A percentile compares a stretch with the other conserved stretches of the same genome.
Conservation (phyloP, 2,329 filamentous ascomycete genomes). For the Aspergillus sp. region DNA sequence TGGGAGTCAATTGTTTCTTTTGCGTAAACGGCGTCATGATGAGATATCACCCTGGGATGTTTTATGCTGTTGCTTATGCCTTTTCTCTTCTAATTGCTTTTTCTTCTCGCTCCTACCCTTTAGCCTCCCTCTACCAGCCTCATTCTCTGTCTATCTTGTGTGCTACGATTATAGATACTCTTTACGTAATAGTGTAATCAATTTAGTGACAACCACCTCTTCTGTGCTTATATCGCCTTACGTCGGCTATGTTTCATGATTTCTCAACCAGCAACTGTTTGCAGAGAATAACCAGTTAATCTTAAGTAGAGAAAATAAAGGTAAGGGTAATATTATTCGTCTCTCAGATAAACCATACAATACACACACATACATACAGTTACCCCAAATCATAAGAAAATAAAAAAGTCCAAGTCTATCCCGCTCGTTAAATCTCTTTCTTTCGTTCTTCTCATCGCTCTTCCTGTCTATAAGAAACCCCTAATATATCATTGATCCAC, state of each 20-base stretch:
- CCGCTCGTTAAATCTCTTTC: not conserved
- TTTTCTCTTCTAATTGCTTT: constrained; percentile 2
- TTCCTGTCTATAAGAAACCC: not conserved
- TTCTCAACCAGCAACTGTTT: no score
- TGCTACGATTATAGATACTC: constrained; percentile 1
- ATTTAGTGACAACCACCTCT: not conserved
- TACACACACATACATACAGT: no score
- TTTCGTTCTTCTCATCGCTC: not conserved
- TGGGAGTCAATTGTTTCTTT: not conserved
- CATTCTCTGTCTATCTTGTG: not conserved
- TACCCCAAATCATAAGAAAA: no score
- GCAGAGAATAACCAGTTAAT: no score
- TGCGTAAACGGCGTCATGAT: not conserved
- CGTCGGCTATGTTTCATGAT: no score
- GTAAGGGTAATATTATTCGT: no score
- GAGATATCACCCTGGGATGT: not conserved
- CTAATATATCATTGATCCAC: no score
- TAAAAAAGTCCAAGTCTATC: not conserved
- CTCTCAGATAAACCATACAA: no score
- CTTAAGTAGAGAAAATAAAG: no score
- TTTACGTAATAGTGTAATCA: constrained; percentile 2
- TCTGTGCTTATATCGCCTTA: no score
- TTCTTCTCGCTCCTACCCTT: not conserved
- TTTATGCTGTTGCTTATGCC: not conserved
- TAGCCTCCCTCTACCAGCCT: not conserved